phyloP scores from a whole-genome alignment of 106 monocot genomes.

The Phalaenopsis equestris region DNA sequence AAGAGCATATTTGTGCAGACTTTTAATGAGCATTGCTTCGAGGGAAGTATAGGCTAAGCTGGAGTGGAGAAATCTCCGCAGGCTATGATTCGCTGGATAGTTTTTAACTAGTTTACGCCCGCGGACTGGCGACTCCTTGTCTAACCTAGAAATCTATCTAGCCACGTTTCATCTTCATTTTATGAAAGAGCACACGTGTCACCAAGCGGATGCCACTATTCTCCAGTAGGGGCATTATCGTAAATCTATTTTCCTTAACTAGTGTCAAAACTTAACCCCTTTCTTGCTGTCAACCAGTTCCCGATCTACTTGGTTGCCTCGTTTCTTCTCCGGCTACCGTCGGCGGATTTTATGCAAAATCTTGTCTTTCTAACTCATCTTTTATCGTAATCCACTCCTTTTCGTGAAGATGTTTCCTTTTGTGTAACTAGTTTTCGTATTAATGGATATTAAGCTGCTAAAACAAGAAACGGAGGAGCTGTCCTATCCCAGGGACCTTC shows the following conservation, averaged over 20 bases:
- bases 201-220: not conserved
- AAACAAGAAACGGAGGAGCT: constrained; percentile 16
- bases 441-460: constrained; percentile 6
- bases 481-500: constrained; percentile 27
- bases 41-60: too few relatives aligned
- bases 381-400: not conserved
- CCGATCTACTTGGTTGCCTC: not conserved
- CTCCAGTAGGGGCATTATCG: not conserved
- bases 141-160: not conserved
- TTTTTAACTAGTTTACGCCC: too few relatives aligned
- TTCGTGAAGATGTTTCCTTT: not conserved
- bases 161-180: not conserved
- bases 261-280: not conserved
- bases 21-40: too few relatives aligned
- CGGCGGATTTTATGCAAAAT: not conserved
- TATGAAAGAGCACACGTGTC: not conserved
- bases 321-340: not conserved
- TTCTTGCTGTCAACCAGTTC: not conserved
- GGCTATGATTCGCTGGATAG: too few relatives aligned
- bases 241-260: not conserved
- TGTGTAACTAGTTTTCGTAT: not conserved
- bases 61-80: too few relatives aligned
- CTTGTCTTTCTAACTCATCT: not conserved
- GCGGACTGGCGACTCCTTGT: too few relatives aligned
- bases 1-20: too few relatives aligned